Evolutionary conservation across 2,329 filamentous ascomycete genomes (phyloP).

Genomic region (Xylariomycetidae sp.): DNA sequence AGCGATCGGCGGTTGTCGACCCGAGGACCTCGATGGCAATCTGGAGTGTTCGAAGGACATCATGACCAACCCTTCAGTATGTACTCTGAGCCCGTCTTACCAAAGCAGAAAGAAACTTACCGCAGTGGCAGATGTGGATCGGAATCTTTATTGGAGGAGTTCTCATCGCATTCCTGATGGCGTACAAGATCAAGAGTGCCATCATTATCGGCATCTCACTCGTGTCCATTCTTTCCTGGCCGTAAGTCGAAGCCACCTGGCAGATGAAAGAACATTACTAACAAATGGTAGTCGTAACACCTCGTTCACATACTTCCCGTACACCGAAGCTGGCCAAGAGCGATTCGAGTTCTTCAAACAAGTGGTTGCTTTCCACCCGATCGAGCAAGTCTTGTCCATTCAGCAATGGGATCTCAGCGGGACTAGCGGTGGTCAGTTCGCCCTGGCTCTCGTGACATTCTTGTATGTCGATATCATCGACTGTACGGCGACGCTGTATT

Average conservation of each 20-base stretch:
- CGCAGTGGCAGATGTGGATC: constrained; percentile 68
- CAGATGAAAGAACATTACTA: constrained; percentile 6
- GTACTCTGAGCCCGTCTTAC: constrained; percentile 10
- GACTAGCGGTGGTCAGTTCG: constrained; percentile 56
- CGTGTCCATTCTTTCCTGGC: constrained; percentile 72
- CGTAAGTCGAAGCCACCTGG: constrained; percentile 38
- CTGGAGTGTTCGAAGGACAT: constrained; percentile 55
- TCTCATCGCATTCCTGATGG: constrained; percentile 75
- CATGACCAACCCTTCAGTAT: constrained; percentile 71
- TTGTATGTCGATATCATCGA: constrained; percentile 78
- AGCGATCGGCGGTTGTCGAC: constrained; percentile 69
- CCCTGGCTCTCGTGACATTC: constrained; percentile 69
- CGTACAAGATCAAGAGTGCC: constrained; percentile 69
- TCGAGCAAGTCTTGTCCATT: constrained; percentile 55
- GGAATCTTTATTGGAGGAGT: constrained; percentile 78
- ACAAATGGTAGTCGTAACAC: constrained; percentile 51
- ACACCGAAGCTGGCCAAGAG: constrained; percentile 57
- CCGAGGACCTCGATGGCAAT: constrained; percentile 44
- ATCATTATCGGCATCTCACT: constrained; percentile 69
- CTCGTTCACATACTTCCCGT: constrained; percentile 67
- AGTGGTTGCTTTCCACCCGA: constrained; percentile 68
- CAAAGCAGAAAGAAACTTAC: too few species aligned
- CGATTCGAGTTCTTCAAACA: constrained; percentile 70
- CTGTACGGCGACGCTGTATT: constrained; percentile 71
- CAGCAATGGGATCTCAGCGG: constrained; percentile 62